Percentiles rank a stretch among this genome's conserved stretches.
These are phyloP conservation scores for Ascobolus immersus DNA, from an alignment of 495 filamentous ascomycete genomes.

Conservation along the genomic window DNA sequence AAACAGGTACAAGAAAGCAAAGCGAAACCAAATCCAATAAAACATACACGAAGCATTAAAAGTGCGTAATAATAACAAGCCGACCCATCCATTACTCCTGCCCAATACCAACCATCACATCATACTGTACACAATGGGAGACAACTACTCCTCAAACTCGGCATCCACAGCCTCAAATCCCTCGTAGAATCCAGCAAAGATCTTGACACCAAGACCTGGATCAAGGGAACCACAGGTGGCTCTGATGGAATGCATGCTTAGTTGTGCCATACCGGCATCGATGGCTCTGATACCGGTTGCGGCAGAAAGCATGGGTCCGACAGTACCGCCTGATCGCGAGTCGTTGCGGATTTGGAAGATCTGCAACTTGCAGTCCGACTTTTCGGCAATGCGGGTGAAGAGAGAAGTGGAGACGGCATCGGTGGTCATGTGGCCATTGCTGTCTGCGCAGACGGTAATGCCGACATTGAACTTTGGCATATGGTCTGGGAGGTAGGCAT, in stretches of 20 bases:
- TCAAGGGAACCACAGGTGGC: conserved; percentile 72
- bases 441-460: conserved; percentile 57
- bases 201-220: conserved; percentile 63
- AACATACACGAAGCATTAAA: no score
- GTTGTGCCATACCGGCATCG: conserved; percentile 74
- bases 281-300: conserved; percentile 62
- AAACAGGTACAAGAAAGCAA: no score
- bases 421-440: conserved; percentile 41
- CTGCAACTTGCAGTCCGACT: conserved; percentile 44
- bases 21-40: no score
- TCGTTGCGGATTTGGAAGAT: conserved; percentile 92
- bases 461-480: conserved; percentile 75
- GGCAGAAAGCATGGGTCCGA: conserved; percentile 72
- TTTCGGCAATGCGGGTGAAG: conserved; percentile 45
- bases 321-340: conserved; percentile 62
- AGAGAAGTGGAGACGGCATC: conserved; percentile 59
- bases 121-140: no score
- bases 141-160: conserved; percentile 35
- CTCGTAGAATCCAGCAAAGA: conserved; percentile 79
- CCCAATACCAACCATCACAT: no score
- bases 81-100: no score
- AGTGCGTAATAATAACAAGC: no score
- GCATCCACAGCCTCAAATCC: conserved; percentile 64
- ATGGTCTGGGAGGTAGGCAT: conserved; percentile 59
- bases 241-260: conserved; percentile 85